Conservation (phyloP, 2,329 filamentous ascomycete species). For the Paracoccidioides brasiliensis region DNA sequence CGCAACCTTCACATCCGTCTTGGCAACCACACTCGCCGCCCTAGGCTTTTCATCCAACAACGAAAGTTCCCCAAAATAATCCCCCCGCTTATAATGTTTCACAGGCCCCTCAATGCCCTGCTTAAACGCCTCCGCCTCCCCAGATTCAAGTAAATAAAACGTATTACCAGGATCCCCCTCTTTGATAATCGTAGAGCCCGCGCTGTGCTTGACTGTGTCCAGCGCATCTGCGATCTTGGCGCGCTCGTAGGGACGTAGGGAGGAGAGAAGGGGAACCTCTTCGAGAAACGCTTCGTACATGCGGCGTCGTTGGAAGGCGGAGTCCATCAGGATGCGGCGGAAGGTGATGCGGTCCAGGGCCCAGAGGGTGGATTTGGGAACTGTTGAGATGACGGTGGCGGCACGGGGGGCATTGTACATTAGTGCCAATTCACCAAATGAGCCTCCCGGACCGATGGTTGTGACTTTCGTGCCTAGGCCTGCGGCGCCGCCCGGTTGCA, state of each 20-base stretch:
- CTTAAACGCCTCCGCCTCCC: conserved; percentile 78
- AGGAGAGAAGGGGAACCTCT: conserved; percentile 74
- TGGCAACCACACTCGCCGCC: conserved; percentile 74
- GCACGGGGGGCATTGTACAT: conserved; percentile 98
- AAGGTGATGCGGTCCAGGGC: conserved; percentile 91
- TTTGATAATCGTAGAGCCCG: conserved; percentile 70
- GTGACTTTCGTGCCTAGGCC: conserved; percentile 75
- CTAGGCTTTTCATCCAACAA: conserved; percentile 86
- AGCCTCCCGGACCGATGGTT: conserved; percentile 73
- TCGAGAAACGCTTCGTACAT: conserved; percentile 97
- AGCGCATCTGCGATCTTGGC: conserved; percentile 96
- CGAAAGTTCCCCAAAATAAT: conserved; percentile 94
- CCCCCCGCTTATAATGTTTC: conserved; percentile 75
- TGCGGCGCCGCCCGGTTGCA: conserved; percentile 52
- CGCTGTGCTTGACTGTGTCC: conserved; percentile 73
- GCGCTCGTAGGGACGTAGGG: conserved; percentile 80
- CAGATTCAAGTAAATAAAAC: conserved; percentile 82
- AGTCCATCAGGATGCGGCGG: conserved; percentile 95
- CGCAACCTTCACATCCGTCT: conserved; percentile 83
- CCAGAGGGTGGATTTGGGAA: conserved; percentile 72
- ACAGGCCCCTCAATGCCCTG: conserved; percentile 56
- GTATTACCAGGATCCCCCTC: conserved; percentile 85
- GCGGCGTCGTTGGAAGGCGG: conserved; percentile 83
- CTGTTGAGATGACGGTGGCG: conserved; percentile 78
- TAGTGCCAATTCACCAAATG: conserved; percentile 88